Conservation (phyloP, 495 filamentous ascomycete species). For the Annulohypoxylon maeteangense region DNA sequence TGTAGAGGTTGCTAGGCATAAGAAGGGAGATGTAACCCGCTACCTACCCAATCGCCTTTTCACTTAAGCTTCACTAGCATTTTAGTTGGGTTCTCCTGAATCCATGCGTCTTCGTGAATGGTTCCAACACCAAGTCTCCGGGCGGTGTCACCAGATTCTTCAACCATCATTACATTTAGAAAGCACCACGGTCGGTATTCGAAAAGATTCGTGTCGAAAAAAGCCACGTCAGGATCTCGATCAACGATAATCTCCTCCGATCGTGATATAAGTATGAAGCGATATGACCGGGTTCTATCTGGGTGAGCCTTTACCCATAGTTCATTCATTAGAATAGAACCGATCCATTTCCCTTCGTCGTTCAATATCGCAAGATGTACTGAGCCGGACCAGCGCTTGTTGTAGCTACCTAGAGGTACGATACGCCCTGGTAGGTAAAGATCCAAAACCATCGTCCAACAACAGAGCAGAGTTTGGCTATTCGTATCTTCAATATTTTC, state of each 20-base stretch:
- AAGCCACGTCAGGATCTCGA: background rate
- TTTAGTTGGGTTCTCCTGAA: background rate
- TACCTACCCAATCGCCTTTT: too few relatives aligned
- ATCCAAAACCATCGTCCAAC: background rate
- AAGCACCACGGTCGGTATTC: background rate
- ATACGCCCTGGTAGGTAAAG: background rate
- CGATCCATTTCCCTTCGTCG: background rate
- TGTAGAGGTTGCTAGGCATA: too few relatives aligned
- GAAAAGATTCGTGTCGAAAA: background rate
- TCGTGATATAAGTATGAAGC: conserved; percentile 2
- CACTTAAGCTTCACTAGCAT: background rate
- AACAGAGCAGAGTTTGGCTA: background rate
- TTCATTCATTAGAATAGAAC: background rate
- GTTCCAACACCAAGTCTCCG: background rate
- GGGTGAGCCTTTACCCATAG: background rate
- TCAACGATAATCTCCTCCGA: background rate
- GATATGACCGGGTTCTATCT: background rate
- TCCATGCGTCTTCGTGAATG: background rate
- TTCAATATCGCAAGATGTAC: background rate
- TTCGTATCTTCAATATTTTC: background rate
- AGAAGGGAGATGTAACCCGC: too few relatives aligned
- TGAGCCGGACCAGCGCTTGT: background rate
- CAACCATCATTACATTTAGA: background rate
- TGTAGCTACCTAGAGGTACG: background rate
- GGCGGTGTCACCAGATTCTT: background rate